Base-by-base conservation (phyloP, 1,139 yeast species). In the Yamadazyma songkhlaensis region DNA sequence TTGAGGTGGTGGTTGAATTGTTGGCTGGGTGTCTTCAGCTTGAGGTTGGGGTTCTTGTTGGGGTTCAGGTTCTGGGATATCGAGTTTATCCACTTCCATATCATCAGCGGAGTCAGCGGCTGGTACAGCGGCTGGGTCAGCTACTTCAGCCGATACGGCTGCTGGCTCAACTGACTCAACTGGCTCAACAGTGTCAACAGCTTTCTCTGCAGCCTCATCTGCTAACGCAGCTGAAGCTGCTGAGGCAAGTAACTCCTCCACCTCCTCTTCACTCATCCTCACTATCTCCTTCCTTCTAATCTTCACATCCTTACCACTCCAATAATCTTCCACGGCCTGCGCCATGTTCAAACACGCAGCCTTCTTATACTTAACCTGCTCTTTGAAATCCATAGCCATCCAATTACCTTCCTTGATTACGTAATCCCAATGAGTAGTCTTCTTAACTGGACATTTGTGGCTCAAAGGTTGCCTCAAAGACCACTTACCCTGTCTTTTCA, bases 401-500 rank as follows among this genome's bases (percentile, higher is more conserved):
- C 97, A 89, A 46, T 77, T 77, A 49, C 80, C 86, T 57, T 92
- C 98, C 29, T 79, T 77, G n/a, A 92, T 45, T 29, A 90, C 47
- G 45, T 72, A 62, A 50, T 84, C 92, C 88, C 95, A 81, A 47
- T 85, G 89, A 3, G 81, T 51, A 32, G 60, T 67, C 43, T 63
- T 60, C 29, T 53, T 60, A 10, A 50, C 43, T 8, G 97, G 97
- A 45, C 88, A 95, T 20, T 71, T 57, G 50, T 73, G 82, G 45
- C 77, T 74, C 37, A 76, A 71, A 1, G 95, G 96, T 57, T 94
- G 98, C 36, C 96, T 73, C 39, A 90, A 66, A 21, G 96, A 84
- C 98, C 98, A 94, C 50, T 85, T 81, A 5, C 88, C 87, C 40
- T 84, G 83, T 37, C 95, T 70, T 54, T 89, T 87, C 43, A 94